A percentile compares a stretch with the other conserved stretches of the same genome.
phyloP scores from a whole-genome alignment of 2,329 filamentous ascomycete species.

The Aspergillus glaucus region DNA sequence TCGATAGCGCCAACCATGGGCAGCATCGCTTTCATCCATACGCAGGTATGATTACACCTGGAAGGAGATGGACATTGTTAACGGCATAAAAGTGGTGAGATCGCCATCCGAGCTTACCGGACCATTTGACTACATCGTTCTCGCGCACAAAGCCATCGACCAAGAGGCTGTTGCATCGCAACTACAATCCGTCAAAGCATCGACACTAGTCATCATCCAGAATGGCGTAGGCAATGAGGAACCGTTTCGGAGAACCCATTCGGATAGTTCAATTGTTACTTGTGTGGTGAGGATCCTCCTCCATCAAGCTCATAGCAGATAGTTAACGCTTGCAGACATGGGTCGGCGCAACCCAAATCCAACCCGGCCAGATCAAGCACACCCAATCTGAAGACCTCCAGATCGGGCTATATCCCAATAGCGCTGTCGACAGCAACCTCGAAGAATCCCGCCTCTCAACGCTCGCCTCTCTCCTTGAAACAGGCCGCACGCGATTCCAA shows the following conservation, averaged over 20 bases:
- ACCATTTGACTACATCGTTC: slow-evolving; percentile 33
- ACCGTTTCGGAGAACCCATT: slow-evolving; percentile 28
- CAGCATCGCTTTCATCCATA: slow-evolving; percentile 26
- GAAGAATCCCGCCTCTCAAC: slow-evolving; percentile 37
- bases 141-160: slow-evolving; percentile 38
- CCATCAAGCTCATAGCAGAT: background rate
- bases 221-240: slow-evolving; percentile 40
- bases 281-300: slow-evolving; percentile 35
- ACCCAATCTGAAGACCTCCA: slow-evolving; percentile 50
- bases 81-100: slow-evolving; percentile 27
- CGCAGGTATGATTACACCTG: slow-evolving; percentile 24
- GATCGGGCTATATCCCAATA: slow-evolving; percentile 48
- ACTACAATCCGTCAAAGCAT: slow-evolving; percentile 30
- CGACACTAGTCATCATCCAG: slow-evolving; percentile 36
- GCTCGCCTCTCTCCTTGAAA: slow-evolving; percentile 37
- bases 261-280: slow-evolving; percentile 27
- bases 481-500: slow-evolving; percentile 37
- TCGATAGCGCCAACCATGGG: slow-evolving; percentile 39
- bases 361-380: slow-evolving; percentile 47
- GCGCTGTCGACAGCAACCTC: slow-evolving; percentile 11
- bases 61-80: background rate
- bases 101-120: slow-evolving; percentile 28
- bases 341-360: slow-evolving; percentile 48
- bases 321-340: slow-evolving; percentile 17
- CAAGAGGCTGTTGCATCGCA: slow-evolving; percentile 33